Base-by-base conservation (phyloP, 2,329 filamentous ascomycete species). In the Xylariaceae sp. region DNA sequence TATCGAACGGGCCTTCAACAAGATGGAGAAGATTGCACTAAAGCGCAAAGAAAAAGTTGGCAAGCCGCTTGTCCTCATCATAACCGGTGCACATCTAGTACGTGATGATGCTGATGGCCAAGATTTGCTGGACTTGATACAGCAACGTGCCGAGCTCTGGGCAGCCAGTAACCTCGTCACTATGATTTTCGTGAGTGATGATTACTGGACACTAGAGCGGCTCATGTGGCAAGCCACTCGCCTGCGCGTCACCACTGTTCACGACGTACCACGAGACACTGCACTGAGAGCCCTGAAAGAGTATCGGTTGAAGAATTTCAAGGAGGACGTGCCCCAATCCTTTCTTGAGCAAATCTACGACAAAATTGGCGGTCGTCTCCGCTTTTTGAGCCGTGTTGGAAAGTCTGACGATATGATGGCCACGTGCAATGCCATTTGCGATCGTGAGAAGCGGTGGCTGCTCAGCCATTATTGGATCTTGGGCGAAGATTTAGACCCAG, bases 1-100 rank as follows among this genome's bases (percentile, higher is more conserved):
- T 71, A 96, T 97, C 64, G 93, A 97, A 72, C 86, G 93, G 34
- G 93, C 94, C 0, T 88, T 97, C 72, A 97, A 97, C 80, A 97
- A 97, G 75, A 79, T 97, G 15, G 93, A 97, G 71, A 97, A 97
- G 74, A 90, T 97, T 7, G 93, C 93, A 1, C 76, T 97, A 59
- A 81, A 80, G 67, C 82, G 88, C 52, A 80, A 91, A 51, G 78
- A 81, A 48, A 76, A 73, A 57, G 71, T 85, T 8, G 82, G 83
- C 8, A 79, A 80, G 61, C 93, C 94, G 0, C 79, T 97, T 4
- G 81, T 97, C 7, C 75, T 97, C 59, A 94, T 97, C 69, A 86
- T 97, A 73, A 97, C 97, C 73, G 90, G 91, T 66, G 88, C 92
- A 69, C 94, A 97, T 76, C 80, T 97, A 15, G 82, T 97, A 11